Conservation (phyloP, 257 asterid genomes). For the Thymus mandschuricus region DNA sequence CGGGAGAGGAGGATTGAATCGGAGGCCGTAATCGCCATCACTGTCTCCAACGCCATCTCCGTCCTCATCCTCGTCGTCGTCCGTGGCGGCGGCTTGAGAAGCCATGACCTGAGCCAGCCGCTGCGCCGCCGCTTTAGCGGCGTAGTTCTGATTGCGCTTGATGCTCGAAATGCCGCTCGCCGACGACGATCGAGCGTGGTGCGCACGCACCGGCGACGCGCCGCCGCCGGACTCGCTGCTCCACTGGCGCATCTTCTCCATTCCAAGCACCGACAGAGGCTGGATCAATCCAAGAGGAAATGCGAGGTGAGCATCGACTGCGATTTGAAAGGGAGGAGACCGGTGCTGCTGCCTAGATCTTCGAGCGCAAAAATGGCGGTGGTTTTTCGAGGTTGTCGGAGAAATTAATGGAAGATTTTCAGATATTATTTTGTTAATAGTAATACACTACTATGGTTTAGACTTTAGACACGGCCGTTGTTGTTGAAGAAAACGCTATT, state of each 20-base stretch:
- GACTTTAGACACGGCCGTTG: too few relatives aligned
- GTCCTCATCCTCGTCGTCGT: conserved; percentile 55
- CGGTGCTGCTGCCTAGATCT: conserved; percentile 42
- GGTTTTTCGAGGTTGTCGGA: conserved; percentile 27
- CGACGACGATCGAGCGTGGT: conserved; percentile 72
- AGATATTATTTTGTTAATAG: not conserved
- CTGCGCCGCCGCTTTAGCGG: conserved; percentile 99
- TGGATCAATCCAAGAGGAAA: conserved; percentile 13
- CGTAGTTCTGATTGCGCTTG: conserved; percentile 92
- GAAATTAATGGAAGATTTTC: conserved; percentile 20
- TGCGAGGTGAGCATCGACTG: conserved; percentile 31
- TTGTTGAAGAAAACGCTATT: conserved; percentile 24
- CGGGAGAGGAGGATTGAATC: conserved; percentile 72
- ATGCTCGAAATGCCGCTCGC: conserved; percentile 79
- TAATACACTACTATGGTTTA: too few relatives aligned
- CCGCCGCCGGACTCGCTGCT: conserved; percentile 66
- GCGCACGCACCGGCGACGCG: conserved; percentile 53
- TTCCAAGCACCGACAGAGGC: conserved; percentile 5
- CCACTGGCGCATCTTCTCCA: conserved; percentile 81
- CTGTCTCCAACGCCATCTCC: conserved; percentile 46
- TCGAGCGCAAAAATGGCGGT: conserved; percentile 33
- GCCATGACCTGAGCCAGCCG: conserved; percentile 99
- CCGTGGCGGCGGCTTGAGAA: conserved; percentile 70
- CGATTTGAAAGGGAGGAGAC: conserved; percentile 30
- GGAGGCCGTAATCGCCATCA: conserved; percentile 66